Evolutionary conservation across 75 land plant genomes (phyloP).

Genomic region (Cupressus sempervirens): DNA sequence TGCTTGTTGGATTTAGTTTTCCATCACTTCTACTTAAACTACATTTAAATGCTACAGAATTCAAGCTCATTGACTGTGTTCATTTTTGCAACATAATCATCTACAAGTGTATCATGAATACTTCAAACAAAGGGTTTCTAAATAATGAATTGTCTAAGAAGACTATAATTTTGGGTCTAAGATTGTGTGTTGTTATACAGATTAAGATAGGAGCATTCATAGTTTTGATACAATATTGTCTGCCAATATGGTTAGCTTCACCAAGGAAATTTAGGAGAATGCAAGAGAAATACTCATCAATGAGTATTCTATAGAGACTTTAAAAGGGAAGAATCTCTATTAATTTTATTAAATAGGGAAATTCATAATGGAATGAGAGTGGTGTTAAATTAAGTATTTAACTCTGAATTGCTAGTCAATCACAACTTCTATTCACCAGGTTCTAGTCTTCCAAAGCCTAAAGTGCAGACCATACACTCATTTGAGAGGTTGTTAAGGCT

Average conservation of each 20-base stretch:
- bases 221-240: conserved; percentile 8
- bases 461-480: no score
- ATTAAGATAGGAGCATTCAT: conserved; percentile 16
- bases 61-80: background rate
- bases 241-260: conserved; percentile 17
- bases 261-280: conserved; percentile 5
- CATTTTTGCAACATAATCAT: background rate
- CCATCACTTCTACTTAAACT: background rate
- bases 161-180: background rate
- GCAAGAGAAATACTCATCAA: background rate
- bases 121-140: background rate
- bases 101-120: background rate
- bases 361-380: no score
- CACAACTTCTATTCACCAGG: no score
- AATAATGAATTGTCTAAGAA: background rate
- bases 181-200: conserved; percentile 1
- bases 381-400: no score
- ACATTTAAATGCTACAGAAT: background rate
- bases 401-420: no score
- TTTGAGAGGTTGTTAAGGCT: no score
- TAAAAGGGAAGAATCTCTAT: no score
- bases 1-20: background rate
- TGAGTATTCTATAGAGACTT: no score
- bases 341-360: no score
- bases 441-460: no score